phyloP scores from a whole-genome alignment of 2,329 filamentous ascomycete species.

The Cladophialophora chaetospira region DNA sequence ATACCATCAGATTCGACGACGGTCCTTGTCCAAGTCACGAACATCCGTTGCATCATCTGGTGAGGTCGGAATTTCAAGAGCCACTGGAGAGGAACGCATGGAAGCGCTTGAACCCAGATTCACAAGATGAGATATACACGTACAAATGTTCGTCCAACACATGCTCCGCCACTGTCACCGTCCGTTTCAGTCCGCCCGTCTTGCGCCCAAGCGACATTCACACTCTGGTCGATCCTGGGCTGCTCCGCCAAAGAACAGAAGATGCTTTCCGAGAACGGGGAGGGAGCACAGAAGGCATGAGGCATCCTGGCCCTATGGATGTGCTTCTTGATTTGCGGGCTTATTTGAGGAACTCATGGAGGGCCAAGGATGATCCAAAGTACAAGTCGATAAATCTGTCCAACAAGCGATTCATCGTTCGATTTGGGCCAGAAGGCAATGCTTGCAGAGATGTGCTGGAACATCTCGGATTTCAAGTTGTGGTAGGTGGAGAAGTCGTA shows the following conservation, averaged over 20 bases:
- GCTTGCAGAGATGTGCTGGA: conserved; percentile 59
- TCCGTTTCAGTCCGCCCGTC: conserved; percentile 57
- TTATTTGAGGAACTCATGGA: conserved; percentile 63
- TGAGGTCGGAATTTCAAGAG: conserved; percentile 39
- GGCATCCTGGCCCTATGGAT: conserved; percentile 54
- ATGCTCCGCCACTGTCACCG: conserved; percentile 57
- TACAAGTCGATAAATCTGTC: conserved; percentile 55
- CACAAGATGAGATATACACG: conserved; percentile 45
- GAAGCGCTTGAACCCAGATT: conserved; percentile 38
- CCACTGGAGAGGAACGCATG: conserved; percentile 24
- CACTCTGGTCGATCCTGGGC: conserved; percentile 56
- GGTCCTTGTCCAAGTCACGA: conserved; percentile 51
- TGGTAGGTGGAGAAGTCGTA: conserved; percentile 40
- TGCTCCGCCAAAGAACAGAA: conserved; percentile 57
- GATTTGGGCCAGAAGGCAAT: conserved; percentile 59
- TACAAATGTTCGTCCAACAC: conserved; percentile 62
- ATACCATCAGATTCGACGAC: conserved; percentile 43
- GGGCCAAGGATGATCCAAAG: conserved; percentile 42
- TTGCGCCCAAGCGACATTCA: conserved; percentile 52
- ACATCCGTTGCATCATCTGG: conserved; percentile 65
- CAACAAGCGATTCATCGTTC: conserved; percentile 66
- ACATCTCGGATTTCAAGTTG: conserved; percentile 58
- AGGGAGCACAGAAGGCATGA: conserved; percentile 47
- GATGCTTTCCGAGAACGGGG: conserved; percentile 45
- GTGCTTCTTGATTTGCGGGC: conserved; percentile 59